phyloP scores from a whole-genome alignment of 1,139 yeast species.

The Candida tropicalis region DNA sequence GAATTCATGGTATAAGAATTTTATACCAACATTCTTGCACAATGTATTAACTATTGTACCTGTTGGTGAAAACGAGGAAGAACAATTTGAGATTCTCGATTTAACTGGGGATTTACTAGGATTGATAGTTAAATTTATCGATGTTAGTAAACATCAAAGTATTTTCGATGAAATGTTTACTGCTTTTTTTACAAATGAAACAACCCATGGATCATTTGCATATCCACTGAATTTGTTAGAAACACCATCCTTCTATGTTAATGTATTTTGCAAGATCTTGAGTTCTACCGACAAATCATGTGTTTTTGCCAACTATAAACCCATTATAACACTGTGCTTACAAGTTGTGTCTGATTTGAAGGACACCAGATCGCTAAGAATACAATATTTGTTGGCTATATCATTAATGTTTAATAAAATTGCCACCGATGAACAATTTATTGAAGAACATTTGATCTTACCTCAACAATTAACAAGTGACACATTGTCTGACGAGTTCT shows the following conservation, averaged over 20 bases:
- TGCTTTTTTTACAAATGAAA: conserved; percentile 23
- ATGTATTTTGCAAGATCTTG: conserved; percentile 51
- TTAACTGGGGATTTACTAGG: conserved; percentile 42
- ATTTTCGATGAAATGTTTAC: conserved; percentile 35
- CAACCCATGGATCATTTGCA: conserved; percentile 9
- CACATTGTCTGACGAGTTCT: conserved; percentile 6
- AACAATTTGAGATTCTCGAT: conserved; percentile 25
- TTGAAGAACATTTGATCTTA: conserved; percentile 1
- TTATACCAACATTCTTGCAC: conserved; percentile 34
- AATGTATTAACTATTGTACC: conserved; percentile 16
- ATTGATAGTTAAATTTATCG: conserved; percentile 38
- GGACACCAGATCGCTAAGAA: conserved; percentile 35
- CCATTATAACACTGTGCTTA: conserved; percentile 22
- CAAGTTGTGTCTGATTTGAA: conserved; percentile 18
- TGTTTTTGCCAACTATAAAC: conserved; percentile 9
- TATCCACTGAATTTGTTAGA: conserved; percentile 26
- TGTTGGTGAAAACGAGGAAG: conserved; percentile 13
- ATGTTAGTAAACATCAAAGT: conserved; percentile 38
- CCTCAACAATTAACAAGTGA: not conserved
- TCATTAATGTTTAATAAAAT: conserved; percentile 60
- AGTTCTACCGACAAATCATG: conserved; percentile 50
- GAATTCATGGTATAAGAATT: conserved; percentile 45
- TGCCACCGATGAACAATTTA: conserved; percentile 7
- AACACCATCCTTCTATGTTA: conserved; percentile 41
- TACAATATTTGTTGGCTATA: conserved; percentile 62